Conservation (phyloP, 176 grass and related monocot genomes). For the Puccinellia tenuiflora region DNA sequence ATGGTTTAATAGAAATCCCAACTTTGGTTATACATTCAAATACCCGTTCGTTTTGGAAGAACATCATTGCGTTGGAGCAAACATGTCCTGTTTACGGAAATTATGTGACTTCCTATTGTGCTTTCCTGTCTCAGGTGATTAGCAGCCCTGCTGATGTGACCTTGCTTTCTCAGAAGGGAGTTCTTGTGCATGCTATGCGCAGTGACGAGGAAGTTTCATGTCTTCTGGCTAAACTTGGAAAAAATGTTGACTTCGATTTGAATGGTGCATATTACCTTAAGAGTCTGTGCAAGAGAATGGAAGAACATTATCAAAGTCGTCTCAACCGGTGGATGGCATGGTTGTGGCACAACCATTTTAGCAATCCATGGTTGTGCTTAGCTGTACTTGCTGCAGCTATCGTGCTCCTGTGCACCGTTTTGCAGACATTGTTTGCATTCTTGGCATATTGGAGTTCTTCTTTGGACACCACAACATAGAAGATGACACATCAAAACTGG, state of each 20-base stretch:
- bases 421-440: background rate
- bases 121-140: no score
- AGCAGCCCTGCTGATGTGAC: background rate
- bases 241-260: no score
- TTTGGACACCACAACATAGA: no score
- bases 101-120: background rate
- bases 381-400: background rate
- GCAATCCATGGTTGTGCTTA: background rate
- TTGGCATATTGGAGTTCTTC: background rate
- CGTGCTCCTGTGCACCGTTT: background rate
- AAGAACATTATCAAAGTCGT: background rate
- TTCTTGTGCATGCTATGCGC: background rate
- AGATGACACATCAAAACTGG: no score
- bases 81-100: background rate
- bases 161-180: background rate
- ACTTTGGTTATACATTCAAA: no score
- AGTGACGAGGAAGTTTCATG: no score
- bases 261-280: background rate
- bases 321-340: background rate
- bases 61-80: background rate
- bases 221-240: no score
- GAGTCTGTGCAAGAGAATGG: background rate
- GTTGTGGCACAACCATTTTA: background rate
- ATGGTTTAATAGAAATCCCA: background rate
- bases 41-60: background rate